These are phyloP conservation scores for Coprinellus micaceus DNA, from an alignment of 768 basidiomycete genomes.

Conservation along the genomic window DNA sequence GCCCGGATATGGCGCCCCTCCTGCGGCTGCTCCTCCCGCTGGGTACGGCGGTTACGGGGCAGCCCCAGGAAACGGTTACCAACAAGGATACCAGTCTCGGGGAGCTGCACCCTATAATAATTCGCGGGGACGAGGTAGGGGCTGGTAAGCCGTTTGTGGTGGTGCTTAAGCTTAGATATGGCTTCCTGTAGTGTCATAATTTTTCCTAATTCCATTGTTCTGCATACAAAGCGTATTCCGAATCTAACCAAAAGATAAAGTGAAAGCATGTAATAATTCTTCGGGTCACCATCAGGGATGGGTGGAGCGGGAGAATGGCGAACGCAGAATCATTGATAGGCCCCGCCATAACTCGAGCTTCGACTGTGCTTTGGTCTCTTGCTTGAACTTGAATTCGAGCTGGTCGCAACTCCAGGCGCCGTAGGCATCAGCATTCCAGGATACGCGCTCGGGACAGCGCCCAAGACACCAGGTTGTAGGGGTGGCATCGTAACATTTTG, in stretches of 20 bases:
- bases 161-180: background rate
- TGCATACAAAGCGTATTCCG: background rate
- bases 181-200: background rate
- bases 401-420: background rate
- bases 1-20: background rate
- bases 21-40: background rate
- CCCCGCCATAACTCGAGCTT: background rate
- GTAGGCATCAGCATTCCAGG: background rate
- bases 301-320: too few relatives aligned
- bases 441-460: constrained; percentile 8
- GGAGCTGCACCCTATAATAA: constrained; percentile 26
- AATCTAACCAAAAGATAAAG: background rate
- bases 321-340: too few relatives aligned
- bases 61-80: constrained; percentile 32
- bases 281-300: too few relatives aligned
- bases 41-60: constrained; percentile 29
- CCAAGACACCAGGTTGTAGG: background rate
- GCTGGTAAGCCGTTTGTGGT: too few relatives aligned
- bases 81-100: constrained; percentile 22
- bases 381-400: background rate
- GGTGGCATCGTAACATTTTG: background rate
- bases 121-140: constrained; percentile 39
- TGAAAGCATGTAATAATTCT: too few relatives aligned
- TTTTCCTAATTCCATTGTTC: background rate
- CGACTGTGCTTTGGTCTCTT: background rate